Percentiles rank a stretch among this genome's conserved stretches.
phyloP scores from a whole-genome alignment of 2,329 filamentous ascomycete genomes.

The Arthrobotrys entomopaga region DNA sequence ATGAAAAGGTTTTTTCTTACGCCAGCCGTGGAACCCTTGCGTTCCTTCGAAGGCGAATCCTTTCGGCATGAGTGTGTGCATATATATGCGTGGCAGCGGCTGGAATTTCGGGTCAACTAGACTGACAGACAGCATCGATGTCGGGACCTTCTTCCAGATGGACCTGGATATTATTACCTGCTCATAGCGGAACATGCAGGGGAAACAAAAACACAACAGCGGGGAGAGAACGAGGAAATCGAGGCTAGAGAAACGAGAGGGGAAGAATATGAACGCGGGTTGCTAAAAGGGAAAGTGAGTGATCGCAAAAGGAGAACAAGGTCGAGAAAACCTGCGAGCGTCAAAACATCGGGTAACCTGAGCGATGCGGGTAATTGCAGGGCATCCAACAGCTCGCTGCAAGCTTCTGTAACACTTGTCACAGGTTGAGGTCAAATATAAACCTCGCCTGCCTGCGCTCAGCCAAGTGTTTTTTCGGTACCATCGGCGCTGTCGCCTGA shows the following conservation, averaged over 20 bases:
- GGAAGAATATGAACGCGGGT: not conserved
- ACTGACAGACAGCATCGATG: not conserved
- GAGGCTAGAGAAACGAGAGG: not conserved
- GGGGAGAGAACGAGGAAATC: not conserved
- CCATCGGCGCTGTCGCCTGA: not conserved
- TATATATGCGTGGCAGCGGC: constrained; percentile 26
- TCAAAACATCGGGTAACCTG: constrained; percentile 42
- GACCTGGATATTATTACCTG: not conserved
- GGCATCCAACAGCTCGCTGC: constrained; percentile 32
- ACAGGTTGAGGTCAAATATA: constrained; percentile 45
- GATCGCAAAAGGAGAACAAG: not conserved
- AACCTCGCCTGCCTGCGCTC: constrained; percentile 15
- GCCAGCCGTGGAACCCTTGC: constrained; percentile 36
- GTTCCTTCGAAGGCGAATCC: constrained; percentile 39
- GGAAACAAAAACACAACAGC: constrained; percentile 4
- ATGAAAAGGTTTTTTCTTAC: constrained; percentile 23
- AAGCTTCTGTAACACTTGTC: constrained; percentile 53
- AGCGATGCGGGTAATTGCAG: constrained; percentile 53
- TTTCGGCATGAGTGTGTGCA: constrained; percentile 17
- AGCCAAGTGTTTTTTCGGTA: not conserved
- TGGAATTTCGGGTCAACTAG: constrained; percentile 36
- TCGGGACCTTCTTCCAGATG: constrained; percentile 8
- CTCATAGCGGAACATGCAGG: not conserved
- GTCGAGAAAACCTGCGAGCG: constrained; percentile 4
- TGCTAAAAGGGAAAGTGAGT: constrained; percentile 8